These are phyloP conservation scores for Phialophora chinensis DNA, from an alignment of 2,329 filamentous ascomycete genomes.

Conservation along the genomic window DNA sequence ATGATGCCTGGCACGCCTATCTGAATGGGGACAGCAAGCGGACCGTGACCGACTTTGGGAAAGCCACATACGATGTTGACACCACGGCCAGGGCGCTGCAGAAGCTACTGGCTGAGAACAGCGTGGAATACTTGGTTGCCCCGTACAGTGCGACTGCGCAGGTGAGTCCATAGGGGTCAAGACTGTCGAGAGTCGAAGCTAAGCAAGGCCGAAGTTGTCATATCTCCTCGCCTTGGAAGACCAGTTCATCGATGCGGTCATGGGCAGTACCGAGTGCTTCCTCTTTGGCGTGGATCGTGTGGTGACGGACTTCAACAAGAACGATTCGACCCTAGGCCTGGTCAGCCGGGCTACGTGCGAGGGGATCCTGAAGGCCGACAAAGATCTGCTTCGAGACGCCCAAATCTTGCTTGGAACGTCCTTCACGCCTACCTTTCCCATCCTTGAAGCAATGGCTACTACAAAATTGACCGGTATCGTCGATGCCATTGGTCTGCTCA, in stretches of 20 bases:
- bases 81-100: slow-evolving; percentile 80
- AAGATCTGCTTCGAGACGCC: slow-evolving; percentile 64
- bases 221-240: slow-evolving; percentile 67
- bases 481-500: slow-evolving; percentile 79
- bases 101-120: slow-evolving; percentile 70
- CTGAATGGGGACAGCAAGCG: slow-evolving; percentile 74
- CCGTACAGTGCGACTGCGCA: slow-evolving; percentile 88
- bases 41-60: slow-evolving; percentile 82
- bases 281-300: slow-evolving; percentile 82
- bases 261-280: slow-evolving; percentile 82
- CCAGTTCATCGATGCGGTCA: slow-evolving; percentile 74
- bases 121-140: slow-evolving; percentile 78
- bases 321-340: slow-evolving; percentile 67
- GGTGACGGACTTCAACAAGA: slow-evolving; percentile 63
- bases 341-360: slow-evolving; percentile 72
- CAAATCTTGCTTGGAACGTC: slow-evolving; percentile 81
- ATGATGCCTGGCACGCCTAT: slow-evolving; percentile 86
- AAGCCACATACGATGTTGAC: slow-evolving; percentile 60
- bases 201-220: slow-evolving; percentile 57
- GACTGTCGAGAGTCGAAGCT: slow-evolving; percentile 6
- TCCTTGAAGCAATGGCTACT: slow-evolving; percentile 68
- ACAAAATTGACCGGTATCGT: slow-evolving; percentile 62
- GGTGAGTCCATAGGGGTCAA: slow-evolving; percentile 57
- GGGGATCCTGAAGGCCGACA: slow-evolving; percentile 52
- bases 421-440: slow-evolving; percentile 79